Conservation (phyloP, 495 filamentous ascomycete species). For the Sordaria brevicollis region DNA sequence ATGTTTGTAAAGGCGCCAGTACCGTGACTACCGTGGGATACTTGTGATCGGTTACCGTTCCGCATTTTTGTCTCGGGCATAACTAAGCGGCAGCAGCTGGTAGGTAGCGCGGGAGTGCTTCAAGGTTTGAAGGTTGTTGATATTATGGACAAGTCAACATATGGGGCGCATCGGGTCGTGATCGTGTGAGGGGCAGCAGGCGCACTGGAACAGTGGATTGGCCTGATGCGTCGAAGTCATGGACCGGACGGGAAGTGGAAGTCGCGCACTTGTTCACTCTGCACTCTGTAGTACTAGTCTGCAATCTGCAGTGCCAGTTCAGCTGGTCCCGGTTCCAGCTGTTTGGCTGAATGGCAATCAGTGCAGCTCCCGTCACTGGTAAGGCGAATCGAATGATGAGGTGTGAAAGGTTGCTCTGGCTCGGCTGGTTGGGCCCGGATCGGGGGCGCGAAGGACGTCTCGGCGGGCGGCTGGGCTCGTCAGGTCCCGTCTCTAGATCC, state of each 20-base stretch:
- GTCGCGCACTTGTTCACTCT: not conserved
- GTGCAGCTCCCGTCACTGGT: not conserved
- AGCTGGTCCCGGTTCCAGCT: not conserved
- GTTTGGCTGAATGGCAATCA: not conserved
- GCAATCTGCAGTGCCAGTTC: not conserved
- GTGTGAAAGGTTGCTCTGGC: too few relatives aligned
- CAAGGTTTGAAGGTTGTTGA: not conserved
- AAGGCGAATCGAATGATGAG: not conserved
- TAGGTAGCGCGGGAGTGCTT: not conserved
- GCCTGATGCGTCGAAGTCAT: not conserved
- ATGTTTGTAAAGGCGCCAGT: not conserved
- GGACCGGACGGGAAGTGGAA: too few relatives aligned
- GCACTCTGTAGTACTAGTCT: not conserved
- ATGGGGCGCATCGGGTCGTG: not conserved
- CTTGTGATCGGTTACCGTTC: not conserved
- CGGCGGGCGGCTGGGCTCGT: not conserved
- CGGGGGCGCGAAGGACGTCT: not conserved
- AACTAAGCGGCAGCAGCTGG: not conserved
- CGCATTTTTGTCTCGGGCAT: not conserved
- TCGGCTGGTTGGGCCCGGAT: not conserved
- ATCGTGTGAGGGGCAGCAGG: not conserved
- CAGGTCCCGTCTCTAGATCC: not conserved
- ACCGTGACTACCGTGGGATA: not conserved
- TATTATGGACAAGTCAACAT: not conserved
- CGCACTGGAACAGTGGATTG: not conserved